Percentiles rank a stretch among this genome's conserved stretches.
These are phyloP conservation scores for Pseudopyricularia javanii DNA, from an alignment of 2,329 filamentous ascomycete genomes.

Conservation along the genomic window DNA sequence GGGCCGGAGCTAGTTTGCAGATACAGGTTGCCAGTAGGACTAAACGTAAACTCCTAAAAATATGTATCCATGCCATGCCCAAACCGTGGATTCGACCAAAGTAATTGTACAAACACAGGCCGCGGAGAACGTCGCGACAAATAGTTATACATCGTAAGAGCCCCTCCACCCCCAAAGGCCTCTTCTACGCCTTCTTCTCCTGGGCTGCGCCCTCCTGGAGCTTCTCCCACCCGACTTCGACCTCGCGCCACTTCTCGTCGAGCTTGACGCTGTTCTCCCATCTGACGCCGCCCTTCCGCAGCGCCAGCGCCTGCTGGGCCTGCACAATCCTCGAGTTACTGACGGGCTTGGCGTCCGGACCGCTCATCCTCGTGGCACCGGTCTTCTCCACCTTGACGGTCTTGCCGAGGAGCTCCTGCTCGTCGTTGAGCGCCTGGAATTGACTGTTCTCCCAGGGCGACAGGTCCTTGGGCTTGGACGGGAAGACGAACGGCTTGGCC, in stretches of 20 bases:
- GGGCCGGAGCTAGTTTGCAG: background rate
- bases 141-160: background rate
- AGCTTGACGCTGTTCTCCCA: slow-evolving; percentile 41
- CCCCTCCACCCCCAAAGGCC: background rate
- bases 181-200: background rate
- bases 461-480: slow-evolving; percentile 51
- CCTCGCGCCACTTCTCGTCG: slow-evolving; percentile 34
- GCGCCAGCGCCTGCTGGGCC: slow-evolving; percentile 46
- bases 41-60: background rate
- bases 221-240: slow-evolving; percentile 8
- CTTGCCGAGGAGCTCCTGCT: slow-evolving; percentile 12
- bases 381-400: slow-evolving; percentile 24
- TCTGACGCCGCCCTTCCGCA: slow-evolving; percentile 46
- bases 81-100: background rate
- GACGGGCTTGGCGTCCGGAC: slow-evolving; percentile 4
- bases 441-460: slow-evolving; percentile 53
- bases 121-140: background rate
- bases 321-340: slow-evolving; percentile 25
- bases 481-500: slow-evolving; percentile 79
- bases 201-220: background rate
- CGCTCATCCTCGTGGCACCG: too few species aligned
- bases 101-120: background rate
- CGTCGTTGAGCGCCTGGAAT: slow-evolving; percentile 25
- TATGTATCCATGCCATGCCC: background rate
- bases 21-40: background rate